Evolutionary conservation across 2,329 filamentous ascomycete genomes (phyloP), one percentile per base, ranked within the genome.

Genomic region (Aureobasidium pullulans): DNA sequence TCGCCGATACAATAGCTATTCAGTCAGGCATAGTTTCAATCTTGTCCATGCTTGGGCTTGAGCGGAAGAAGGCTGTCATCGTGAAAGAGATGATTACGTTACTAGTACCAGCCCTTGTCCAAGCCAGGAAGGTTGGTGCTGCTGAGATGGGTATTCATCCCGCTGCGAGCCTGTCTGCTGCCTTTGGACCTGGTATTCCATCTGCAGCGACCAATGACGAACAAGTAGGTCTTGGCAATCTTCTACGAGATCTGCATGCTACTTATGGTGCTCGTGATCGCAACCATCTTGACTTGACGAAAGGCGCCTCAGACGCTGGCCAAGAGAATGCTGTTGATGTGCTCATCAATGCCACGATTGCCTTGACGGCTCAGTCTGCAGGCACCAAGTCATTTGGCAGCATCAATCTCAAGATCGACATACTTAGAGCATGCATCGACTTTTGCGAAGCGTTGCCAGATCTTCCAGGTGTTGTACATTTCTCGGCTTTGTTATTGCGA

Each of bases 111-210:
- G 91, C 89, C 2, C 79, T 99, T 8, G 87, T 96, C 4, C 90
- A 96, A 72, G 94, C 94, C 15, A 84, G 94, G 40, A 96, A 95
- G 48, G 82, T 93, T 49, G 93, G 93, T 34, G 94, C 94, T 42
- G 92, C 94, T n/a, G 94, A 97, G 69, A 89, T 94, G 68, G 94
- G 93, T 3, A 90, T 99, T 37, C 93, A 97, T 73, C 94, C 94
- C 42, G 93, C 93, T 16, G 90, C 93, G 9, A 92, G 90, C 0
- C 77, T 96, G 53, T 86, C 90, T 29, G 86, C 87, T 11, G 76
- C 94, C 32, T 87, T 85, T 64, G 66, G 63, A n/a, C 50, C 61
- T 4, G 64, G 66, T 13, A 1, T 44, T 34, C 31, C 52, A 7
- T 28, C 43, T 13, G 9, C 43, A 13, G 34, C n/a, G 16, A 43